Conservation (phyloP, 2,329 filamentous ascomycete species). For the Colletotrichum sp. region DNA sequence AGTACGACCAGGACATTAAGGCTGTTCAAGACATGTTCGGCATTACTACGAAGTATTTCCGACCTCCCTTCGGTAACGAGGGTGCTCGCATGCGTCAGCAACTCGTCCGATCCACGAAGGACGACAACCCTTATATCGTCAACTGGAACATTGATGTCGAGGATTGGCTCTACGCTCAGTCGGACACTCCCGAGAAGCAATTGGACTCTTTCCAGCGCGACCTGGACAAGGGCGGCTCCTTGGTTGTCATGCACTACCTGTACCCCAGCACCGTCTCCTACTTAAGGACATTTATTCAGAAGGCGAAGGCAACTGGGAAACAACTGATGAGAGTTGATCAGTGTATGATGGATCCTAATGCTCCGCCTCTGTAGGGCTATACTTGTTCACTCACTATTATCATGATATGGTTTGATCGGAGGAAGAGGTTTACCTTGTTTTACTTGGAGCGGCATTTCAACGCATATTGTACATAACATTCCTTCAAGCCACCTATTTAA, state of each 20-base stretch:
- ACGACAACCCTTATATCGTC: constrained; percentile 62
- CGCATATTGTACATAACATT: not conserved
- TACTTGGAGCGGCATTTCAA: not conserved
- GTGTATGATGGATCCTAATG: constrained; percentile 39
- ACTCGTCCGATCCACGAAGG: constrained; percentile 56
- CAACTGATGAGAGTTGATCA: constrained; percentile 49
- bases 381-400: not conserved
- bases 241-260: constrained; percentile 75
- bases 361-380: constrained; percentile 29
- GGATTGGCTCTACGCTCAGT: constrained; percentile 72
- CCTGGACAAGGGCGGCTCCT: constrained; percentile 63
- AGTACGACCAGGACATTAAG: constrained; percentile 61
- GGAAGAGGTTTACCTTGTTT: not conserved
- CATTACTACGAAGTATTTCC: constrained; percentile 59
- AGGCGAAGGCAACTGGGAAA: constrained; percentile 68
- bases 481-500: not conserved
- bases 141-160: constrained; percentile 75
- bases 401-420: not conserved
- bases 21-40: constrained; percentile 46
- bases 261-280: constrained; percentile 70
- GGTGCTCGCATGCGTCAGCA: constrained; percentile 70
- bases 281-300: constrained; percentile 66
- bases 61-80: constrained; percentile 72
- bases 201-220: constrained; percentile 70
- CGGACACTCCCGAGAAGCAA: constrained; percentile 68